A percentile compares a stretch with the other conserved stretches of the same genome.
Evolutionary conservation across 768 basidiomycete species (phyloP).

Genomic region (Suillus clintonianus): DNA sequence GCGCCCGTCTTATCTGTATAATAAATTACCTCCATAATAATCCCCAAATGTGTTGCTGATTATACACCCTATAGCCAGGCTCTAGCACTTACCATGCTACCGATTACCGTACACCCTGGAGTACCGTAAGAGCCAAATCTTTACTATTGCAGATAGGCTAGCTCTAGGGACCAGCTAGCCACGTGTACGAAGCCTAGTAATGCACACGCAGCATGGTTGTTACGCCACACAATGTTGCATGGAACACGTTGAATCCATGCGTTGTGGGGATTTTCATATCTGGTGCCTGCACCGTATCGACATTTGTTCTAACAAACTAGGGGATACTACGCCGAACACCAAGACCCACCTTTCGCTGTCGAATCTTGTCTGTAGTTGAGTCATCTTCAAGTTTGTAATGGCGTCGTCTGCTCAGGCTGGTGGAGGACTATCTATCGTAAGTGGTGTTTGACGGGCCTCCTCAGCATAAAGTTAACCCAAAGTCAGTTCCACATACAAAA

Average conservation of each 20-base stretch:
- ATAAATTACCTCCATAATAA: not conserved
- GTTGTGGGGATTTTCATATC: not conserved
- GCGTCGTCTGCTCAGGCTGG: not conserved
- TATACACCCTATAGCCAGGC: not conserved
- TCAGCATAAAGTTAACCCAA: not conserved
- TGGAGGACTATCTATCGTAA: not conserved
- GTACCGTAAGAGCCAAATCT: not conserved
- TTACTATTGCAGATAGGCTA: not conserved
- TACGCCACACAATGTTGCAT: not conserved
- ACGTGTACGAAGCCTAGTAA: not conserved
- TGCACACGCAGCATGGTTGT: not conserved
- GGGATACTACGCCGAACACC: not conserved
- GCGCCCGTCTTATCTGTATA: not conserved
- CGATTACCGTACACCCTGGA: not conserved
- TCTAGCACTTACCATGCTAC: no score
- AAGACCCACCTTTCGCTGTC: not conserved
- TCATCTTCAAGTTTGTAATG: not conserved
- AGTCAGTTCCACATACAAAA: not conserved
- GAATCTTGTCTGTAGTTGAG: not conserved
- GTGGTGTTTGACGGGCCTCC: not conserved
- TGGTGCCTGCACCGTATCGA: not conserved
- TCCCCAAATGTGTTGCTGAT: not conserved
- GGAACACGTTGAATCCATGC: not conserved
- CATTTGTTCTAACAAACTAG: not conserved
- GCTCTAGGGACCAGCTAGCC: not conserved